phyloP scores from a whole-genome alignment of 257 asterid genomes.

The Schizonepeta tenuifolia region DNA sequence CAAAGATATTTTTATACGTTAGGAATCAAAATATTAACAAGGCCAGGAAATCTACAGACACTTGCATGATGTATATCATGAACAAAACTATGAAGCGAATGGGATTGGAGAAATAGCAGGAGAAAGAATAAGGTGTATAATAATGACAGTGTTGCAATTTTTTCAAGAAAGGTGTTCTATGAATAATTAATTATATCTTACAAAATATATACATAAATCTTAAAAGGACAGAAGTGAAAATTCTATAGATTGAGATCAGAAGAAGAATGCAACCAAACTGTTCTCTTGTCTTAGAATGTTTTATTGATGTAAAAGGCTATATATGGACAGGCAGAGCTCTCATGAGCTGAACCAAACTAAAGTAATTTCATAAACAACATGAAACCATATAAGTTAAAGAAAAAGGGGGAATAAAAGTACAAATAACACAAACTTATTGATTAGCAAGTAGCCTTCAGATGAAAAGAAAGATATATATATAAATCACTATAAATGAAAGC shows the following conservation, averaged over 20 bases:
- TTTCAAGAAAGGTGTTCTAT: background rate
- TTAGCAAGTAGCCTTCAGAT: constrained; percentile 9
- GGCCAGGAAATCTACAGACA: constrained; percentile 7
- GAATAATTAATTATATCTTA: constrained; percentile 7
- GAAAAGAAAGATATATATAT: constrained; percentile 19
- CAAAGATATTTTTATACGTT: background rate
- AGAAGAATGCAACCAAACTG: background rate
- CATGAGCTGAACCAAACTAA: background rate
- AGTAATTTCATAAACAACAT: constrained; percentile 16
- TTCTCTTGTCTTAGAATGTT: constrained; percentile 16
- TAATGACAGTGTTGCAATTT: background rate
- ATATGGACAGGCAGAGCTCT: constrained; percentile 3
- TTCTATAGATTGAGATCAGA: constrained; percentile 3
- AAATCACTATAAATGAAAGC: constrained; percentile 19
- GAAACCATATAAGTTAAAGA: constrained; percentile 5
- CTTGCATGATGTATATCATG: constrained; percentile 1
- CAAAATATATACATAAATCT: background rate
- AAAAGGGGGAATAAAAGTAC: background rate
- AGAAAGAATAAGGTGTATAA: background rate
- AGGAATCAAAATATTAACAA: constrained; percentile 4
- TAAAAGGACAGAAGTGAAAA: constrained; percentile 2
- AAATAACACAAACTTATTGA: constrained; percentile 8
- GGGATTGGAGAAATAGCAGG: background rate
- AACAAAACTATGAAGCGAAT: background rate
- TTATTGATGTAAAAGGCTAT: constrained; percentile 3